A percentile compares a stretch with the other conserved stretches of the same genome.
These are phyloP conservation scores for Pilasporangium apinafurcum DNA, from an alignment of 352 stramenopile species.

Conservation along the genomic window DNA sequence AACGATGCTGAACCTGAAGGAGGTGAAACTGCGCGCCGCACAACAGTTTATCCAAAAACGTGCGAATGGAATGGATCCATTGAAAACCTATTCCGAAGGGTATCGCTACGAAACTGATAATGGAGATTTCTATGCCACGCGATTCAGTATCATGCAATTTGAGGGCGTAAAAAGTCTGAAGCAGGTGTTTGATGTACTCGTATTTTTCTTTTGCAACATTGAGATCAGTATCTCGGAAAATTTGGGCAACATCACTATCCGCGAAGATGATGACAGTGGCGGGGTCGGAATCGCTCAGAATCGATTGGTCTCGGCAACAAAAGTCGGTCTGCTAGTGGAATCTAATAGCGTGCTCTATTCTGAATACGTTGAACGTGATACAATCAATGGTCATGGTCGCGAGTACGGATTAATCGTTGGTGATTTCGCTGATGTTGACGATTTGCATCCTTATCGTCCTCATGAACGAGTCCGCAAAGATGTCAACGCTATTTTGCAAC, in stretches of 20 bases:
- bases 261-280: constrained; percentile 56
- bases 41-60: constrained; percentile 17
- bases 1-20: constrained; percentile 12
- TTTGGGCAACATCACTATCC: constrained; percentile 61
- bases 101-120: constrained; percentile 29
- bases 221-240: constrained; percentile 70
- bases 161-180: constrained; percentile 23
- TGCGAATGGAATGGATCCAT: constrained; percentile 8
- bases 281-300: constrained; percentile 34
- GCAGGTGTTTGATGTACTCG: constrained; percentile 42
- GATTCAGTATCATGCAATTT: constrained; percentile 47
- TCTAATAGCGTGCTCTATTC: constrained; percentile 35
- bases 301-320: constrained; percentile 34
- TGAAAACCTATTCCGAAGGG: constrained; percentile 18
- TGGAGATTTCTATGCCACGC: constrained; percentile 40
- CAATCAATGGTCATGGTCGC: constrained; percentile 15
- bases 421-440: constrained; percentile 34
- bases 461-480: constrained; percentile 35
- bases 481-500: constrained; percentile 18
- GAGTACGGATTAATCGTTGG: constrained; percentile 28
- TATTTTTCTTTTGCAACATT: constrained; percentile 51
- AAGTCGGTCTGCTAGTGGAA: constrained; percentile 19
- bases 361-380: constrained; percentile 14
- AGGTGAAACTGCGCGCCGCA: constrained; percentile 14
- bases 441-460: constrained; percentile 31